Conservation (phyloP, 192 early-diverging fungal genomes). For the Paraglomus brasilianum region DNA sequence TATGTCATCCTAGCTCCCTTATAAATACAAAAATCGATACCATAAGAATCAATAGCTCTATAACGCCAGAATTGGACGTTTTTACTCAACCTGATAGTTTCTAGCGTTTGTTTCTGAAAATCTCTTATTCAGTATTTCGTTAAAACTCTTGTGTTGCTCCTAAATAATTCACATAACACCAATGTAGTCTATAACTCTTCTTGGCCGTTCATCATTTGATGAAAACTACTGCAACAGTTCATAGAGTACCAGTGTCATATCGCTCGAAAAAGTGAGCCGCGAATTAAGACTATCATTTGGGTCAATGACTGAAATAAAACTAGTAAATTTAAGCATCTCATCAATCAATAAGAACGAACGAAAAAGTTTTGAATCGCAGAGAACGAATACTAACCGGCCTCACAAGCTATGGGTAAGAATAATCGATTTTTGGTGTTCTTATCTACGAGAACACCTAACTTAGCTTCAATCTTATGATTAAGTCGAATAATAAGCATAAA, state of each 20-base stretch:
- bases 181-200: too few species aligned
- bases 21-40: conserved; percentile 1
- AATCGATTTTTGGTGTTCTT: conserved; percentile 60
- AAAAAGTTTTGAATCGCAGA: conserved; percentile 17
- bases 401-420: conserved; percentile 59
- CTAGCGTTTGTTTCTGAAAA: conserved; percentile 53
- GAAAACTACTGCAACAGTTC: not conserved
- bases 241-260: conserved; percentile 70
- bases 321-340: conserved; percentile 15
- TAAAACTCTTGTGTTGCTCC: conserved; percentile 84
- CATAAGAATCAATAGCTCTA: not conserved
- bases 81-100: conserved; percentile 40
- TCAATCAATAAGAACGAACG: conserved; percentile 31
- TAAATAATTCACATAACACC: conserved; percentile 1
- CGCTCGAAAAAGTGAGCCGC: conserved; percentile 68
- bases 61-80: not conserved
- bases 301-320: conserved; percentile 31
- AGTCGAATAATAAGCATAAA: conserved; percentile 4
- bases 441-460: conserved; percentile 79
- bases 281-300: conserved; percentile 31
- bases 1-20: conserved; percentile 62
- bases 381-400: conserved; percentile 53
- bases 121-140: conserved; percentile 73
- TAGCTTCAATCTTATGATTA: conserved; percentile 81
- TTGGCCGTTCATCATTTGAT: too few species aligned